A percentile compares a stretch with the other conserved stretches of the same genome.
phyloP scores from a whole-genome alignment of 2,329 filamentous ascomycete species.

The Chrysosporium keratinophilum region DNA sequence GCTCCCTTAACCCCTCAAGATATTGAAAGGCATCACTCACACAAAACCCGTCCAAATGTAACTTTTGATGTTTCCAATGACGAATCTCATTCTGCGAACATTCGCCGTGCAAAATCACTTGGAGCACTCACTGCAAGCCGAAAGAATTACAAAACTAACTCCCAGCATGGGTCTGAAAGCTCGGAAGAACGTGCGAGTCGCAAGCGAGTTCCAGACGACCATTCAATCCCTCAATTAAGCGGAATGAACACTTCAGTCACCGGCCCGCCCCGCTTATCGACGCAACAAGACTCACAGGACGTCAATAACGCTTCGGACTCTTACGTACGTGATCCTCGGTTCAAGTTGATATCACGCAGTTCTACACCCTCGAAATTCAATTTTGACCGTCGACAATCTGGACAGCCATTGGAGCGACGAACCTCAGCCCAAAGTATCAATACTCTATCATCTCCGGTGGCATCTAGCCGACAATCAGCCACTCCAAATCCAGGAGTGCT shows the following conservation, averaged over 20 bases:
- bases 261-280: too few relatives aligned
- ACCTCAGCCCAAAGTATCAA: not conserved
- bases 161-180: not conserved
- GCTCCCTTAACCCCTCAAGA: not conserved
- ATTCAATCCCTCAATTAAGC: too few relatives aligned
- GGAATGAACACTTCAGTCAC: too few relatives aligned
- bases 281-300: slow-evolving; percentile 23
- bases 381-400: not conserved
- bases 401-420: not conserved
- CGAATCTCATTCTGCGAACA: not conserved
- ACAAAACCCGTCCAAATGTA: not conserved
- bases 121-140: not conserved
- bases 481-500: not conserved
- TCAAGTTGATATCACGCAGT: not conserved
- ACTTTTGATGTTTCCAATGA: slow-evolving; percentile 1
- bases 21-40: not conserved
- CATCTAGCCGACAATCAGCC: not conserved
- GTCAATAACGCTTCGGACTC: slow-evolving; percentile 22
- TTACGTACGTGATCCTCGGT: slow-evolving; percentile 29
- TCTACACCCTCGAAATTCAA: not conserved
- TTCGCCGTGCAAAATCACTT: slow-evolving; percentile 10
- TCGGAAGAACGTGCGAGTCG: not conserved
- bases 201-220: not conserved
- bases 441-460: not conserved
- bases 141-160: not conserved